phyloP scores from a whole-genome alignment of 495 filamentous ascomycete species.

The Oidiodendron maius region DNA sequence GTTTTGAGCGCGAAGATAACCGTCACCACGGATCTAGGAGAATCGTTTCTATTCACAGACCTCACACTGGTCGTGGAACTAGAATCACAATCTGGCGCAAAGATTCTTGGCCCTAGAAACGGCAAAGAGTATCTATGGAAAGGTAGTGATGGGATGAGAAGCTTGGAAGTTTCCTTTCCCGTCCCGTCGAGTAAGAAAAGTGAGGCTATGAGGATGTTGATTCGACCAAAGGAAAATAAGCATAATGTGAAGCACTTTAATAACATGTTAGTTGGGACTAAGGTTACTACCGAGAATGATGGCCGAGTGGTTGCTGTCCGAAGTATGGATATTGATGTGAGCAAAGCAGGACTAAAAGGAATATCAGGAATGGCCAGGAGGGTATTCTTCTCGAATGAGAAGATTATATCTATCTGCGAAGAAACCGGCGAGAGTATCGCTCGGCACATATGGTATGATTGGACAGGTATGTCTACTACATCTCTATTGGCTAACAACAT shows the following conservation, averaged over 20 bases:
- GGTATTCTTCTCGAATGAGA: constrained; percentile 4
- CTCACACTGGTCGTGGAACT: constrained; percentile 41
- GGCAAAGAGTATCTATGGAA: constrained; percentile 41
- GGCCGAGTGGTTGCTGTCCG: constrained; percentile 14
- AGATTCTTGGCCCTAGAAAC: constrained; percentile 40
- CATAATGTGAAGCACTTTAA: constrained; percentile 34
- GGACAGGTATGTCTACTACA: constrained; percentile 19
- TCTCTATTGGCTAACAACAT: constrained; percentile 9
- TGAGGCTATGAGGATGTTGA: constrained; percentile 9
- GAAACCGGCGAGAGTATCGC: constrained; percentile 95
- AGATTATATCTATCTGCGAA: constrained; percentile 55
- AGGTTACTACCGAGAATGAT: constrained; percentile 1
- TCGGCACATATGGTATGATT: constrained; percentile 81
- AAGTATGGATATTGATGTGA: constrained; percentile 14
- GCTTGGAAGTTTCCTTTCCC: constrained; percentile 13
- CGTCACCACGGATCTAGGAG: constrained; percentile 87
- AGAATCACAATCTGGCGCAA: constrained; percentile 29
- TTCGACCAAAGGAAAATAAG: constrained; percentile 11
- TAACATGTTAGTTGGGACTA: constrained; percentile 39
- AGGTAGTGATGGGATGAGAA: constrained; percentile 20
- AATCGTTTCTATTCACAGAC: constrained; percentile 69
- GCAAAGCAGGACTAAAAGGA: not conserved
- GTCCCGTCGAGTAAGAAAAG: not conserved
- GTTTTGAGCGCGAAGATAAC: constrained; percentile 52
- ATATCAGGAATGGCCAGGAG: constrained; percentile 12